Base-by-base conservation (phyloP, 1,139 yeast genomes). In the Pneumocystis oryctolagi region DNA sequence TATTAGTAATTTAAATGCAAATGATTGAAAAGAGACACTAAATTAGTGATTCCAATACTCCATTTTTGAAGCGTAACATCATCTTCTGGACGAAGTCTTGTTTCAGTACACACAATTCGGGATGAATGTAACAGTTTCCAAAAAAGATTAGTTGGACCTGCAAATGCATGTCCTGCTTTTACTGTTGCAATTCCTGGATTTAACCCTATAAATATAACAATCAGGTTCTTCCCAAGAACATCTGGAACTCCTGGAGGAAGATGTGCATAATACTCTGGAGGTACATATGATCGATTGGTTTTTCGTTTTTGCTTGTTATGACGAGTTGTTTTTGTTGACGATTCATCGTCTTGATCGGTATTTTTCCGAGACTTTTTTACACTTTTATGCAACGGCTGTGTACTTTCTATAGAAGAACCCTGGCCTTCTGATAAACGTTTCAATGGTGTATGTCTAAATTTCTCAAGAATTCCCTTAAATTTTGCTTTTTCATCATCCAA, bases 121-220 rank as follows among this genome's bases (percentile, higher is more conserved):
- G 85, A 78, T 64, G 81, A 79, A 70, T 80, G 81, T 67, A 87
- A 73, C 42, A 85, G 73, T 66, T 80, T 82, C 92, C 92, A 86
- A 70, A 87, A 86, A 60, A 79, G 72, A 69, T 86, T 86, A 5
- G 88, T 78, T 42, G 76, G 81, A 69, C 86, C 92, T 0, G 94
- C 94, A 70, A 84, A 86, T 70, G 85, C 84, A 70, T 85, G 92
- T 60, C 87, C 89, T 14, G 76, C 73, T 34, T 75, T 69, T 0
- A 89, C 82, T 0, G 92, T 84, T 69, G 79, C 79, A 2, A 83
- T 73, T 1, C 92, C 89, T 0, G 95, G 95, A 68, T 86, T 86
- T 74, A 79, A 85, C 0, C 95, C 95, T 1, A 86, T 78, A 68
- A 86, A 85, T 2, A 86, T 76, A 2, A 85, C 70, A 4, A 69